phyloP scores from a whole-genome alignment of 2,329 filamentous ascomycete species.

The Mycocentrospora acerina region DNA sequence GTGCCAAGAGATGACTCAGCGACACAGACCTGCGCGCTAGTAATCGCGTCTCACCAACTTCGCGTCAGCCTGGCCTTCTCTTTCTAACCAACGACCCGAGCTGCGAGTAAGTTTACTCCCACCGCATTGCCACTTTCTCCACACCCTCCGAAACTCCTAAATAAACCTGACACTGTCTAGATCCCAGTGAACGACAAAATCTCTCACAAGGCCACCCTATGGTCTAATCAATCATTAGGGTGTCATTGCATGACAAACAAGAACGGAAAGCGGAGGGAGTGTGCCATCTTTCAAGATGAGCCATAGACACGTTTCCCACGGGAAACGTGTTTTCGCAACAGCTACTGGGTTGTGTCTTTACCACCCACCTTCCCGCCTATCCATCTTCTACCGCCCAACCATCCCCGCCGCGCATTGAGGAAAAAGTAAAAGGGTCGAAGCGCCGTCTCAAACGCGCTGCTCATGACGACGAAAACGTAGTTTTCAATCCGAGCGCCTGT shows the following conservation, averaged over 20 bases:
- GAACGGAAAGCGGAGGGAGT: slow-evolving; percentile 41
- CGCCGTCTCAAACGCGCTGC: slow-evolving; percentile 25
- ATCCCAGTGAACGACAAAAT: slow-evolving; percentile 33
- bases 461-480: slow-evolving; percentile 33
- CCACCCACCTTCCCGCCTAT: neutral
- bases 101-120: slow-evolving; percentile 26
- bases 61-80: slow-evolving; percentile 12
- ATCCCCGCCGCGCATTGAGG: slow-evolving; percentile 34
- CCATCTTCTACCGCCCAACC: slow-evolving; percentile 12
- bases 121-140: neutral
- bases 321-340: neutral
- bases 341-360: slow-evolving; percentile 14
- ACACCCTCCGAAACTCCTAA: neutral
- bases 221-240: slow-evolving; percentile 26
- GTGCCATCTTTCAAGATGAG: slow-evolving; percentile 26
- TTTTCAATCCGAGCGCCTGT: slow-evolving; percentile 42
- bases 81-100: slow-evolving; percentile 25
- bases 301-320: slow-evolving; percentile 18
- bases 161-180: slow-evolving; percentile 11
- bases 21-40: slow-evolving; percentile 13
- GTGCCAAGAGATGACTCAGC: too few species aligned
- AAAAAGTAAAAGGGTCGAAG: slow-evolving; percentile 38
- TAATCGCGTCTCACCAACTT: slow-evolving; percentile 17
- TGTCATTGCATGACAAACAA: slow-evolving; percentile 29
- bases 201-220: slow-evolving; percentile 23